These are phyloP conservation scores for Leccinum subtestaceum DNA, from an alignment of 768 basidiomycete genomes.

Conservation along the genomic window DNA sequence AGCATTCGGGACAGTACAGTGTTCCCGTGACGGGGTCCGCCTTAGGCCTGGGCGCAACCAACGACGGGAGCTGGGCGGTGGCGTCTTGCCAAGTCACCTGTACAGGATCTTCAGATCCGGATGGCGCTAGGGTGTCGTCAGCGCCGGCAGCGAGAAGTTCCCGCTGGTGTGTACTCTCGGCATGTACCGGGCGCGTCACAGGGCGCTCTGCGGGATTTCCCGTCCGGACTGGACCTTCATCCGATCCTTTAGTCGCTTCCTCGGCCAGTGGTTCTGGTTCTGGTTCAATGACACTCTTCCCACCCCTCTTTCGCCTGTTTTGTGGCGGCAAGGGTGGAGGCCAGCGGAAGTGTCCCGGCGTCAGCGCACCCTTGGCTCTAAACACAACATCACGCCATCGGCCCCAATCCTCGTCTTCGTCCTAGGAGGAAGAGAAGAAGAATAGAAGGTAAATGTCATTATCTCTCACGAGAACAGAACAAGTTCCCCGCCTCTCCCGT, in stretches of 20 bases:
- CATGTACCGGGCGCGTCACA: neutral
- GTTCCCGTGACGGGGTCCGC: slow-evolving; percentile 43
- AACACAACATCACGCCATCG: slow-evolving; percentile 86
- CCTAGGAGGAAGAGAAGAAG: slow-evolving; percentile 39
- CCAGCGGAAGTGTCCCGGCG: slow-evolving; percentile 29
- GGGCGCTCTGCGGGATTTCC: neutral
- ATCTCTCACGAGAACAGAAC: neutral
- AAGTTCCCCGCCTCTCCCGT: neutral
- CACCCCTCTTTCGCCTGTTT: slow-evolving; percentile 59
- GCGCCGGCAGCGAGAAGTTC: neutral
- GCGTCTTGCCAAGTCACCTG: slow-evolving; percentile 51
- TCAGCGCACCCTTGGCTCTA: slow-evolving; percentile 62
- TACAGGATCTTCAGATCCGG: neutral
- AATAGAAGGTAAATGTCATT: slow-evolving; percentile 6
- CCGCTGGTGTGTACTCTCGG: neutral
- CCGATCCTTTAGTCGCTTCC: neutral
- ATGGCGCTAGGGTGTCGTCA: neutral
- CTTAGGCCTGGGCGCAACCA: slow-evolving; percentile 23
- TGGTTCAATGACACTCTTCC: slow-evolving; percentile 23
- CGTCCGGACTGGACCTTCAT: neutral
- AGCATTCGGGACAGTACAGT: slow-evolving; percentile 86
- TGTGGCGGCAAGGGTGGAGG: slow-evolving; percentile 51
- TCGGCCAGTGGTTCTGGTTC: slow-evolving; percentile 14
- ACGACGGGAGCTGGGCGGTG: slow-evolving; percentile 32
- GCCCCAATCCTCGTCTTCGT: slow-evolving; percentile 86